phyloP scores from a whole-genome alignment of 495 filamentous ascomycete species.

The Cercophora newfieldiana region DNA sequence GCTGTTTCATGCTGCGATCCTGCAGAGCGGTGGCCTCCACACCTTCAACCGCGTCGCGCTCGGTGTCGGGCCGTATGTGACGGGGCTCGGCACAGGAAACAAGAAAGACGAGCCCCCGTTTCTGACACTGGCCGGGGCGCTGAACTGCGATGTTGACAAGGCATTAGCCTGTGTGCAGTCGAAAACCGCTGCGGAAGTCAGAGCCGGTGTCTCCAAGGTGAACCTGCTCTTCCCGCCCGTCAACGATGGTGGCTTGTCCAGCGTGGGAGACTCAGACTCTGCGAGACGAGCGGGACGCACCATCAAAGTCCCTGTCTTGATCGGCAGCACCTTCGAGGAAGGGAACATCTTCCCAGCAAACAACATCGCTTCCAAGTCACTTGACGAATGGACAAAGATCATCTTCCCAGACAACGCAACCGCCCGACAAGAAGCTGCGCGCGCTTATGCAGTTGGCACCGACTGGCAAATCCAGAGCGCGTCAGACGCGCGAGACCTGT shows the following conservation, averaged over 20 bases:
- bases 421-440: neutral
- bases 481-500: neutral
- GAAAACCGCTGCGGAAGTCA: conserved; percentile 1
- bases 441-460: neutral
- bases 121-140: neutral
- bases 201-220: conserved; percentile 2
- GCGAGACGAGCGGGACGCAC: conserved; percentile 10
- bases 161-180: conserved; percentile 8
- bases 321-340: conserved; percentile 16
- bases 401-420: conserved; percentile 1
- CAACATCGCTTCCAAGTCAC: conserved; percentile 4
- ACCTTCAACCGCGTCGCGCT: conserved; percentile 11
- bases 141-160: neutral
- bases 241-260: conserved; percentile 12
- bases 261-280: conserved; percentile 16
- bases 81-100: conserved; percentile 13
- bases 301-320: conserved; percentile 11
- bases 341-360: conserved; percentile 14
- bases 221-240: conserved; percentile 16
- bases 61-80: neutral
- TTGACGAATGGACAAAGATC: conserved; percentile 4
- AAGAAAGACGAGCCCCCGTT: conserved; percentile 3
- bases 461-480: neutral
- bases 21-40: conserved; percentile 7
- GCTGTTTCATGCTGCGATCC: conserved; percentile 7